Evolutionary conservation across 2,329 filamentous ascomycete species (phyloP).

Genomic region (Beauveria medogensis): DNA sequence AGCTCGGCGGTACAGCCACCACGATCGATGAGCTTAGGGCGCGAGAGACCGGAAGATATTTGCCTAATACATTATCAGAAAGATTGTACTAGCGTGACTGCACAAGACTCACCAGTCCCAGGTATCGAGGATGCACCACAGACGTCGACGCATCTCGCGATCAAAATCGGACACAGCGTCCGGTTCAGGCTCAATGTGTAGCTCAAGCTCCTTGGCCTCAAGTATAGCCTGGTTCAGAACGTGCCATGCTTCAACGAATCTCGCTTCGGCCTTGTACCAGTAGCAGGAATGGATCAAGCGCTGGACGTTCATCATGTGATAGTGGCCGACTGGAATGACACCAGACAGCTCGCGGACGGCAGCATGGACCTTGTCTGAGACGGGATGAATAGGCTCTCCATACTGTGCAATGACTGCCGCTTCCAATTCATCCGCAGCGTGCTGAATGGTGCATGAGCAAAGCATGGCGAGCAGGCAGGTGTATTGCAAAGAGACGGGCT

Average conservation of each 20-base stretch:
- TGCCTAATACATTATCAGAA: conserved; percentile 18
- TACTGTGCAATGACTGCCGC: conserved; percentile 17
- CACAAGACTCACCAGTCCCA: conserved; percentile 26
- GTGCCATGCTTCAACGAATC: conserved; percentile 25
- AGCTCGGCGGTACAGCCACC: conserved; percentile 24
- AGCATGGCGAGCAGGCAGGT: conserved; percentile 23
- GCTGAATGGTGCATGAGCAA: conserved; percentile 23
- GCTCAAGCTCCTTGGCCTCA: conserved; percentile 23
- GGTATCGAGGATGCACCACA: conserved; percentile 25
- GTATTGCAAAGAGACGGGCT: conserved; percentile 21
- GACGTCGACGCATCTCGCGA: conserved; percentile 22
- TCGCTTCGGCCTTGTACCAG: conserved; percentile 26
- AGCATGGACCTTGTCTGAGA: conserved; percentile 20
- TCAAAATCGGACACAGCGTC: conserved; percentile 21
- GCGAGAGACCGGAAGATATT: conserved; percentile 25
- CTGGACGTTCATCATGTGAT: conserved; percentile 22
- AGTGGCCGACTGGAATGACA: conserved; percentile 20
- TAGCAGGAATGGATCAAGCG: conserved; percentile 23
- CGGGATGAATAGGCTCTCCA: conserved; percentile 14
- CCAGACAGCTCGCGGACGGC: conserved; percentile 19
- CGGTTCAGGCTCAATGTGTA: conserved; percentile 17
- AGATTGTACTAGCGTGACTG: too few relatives aligned
- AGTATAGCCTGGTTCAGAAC: conserved; percentile 23
- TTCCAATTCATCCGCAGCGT: conserved; percentile 18
- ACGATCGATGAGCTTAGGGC: conserved; percentile 28